A percentile compares a stretch with the other conserved stretches of the same genome.
phyloP scores from a whole-genome alignment of 345 rosid genomes.

The Mangifera indica region DNA sequence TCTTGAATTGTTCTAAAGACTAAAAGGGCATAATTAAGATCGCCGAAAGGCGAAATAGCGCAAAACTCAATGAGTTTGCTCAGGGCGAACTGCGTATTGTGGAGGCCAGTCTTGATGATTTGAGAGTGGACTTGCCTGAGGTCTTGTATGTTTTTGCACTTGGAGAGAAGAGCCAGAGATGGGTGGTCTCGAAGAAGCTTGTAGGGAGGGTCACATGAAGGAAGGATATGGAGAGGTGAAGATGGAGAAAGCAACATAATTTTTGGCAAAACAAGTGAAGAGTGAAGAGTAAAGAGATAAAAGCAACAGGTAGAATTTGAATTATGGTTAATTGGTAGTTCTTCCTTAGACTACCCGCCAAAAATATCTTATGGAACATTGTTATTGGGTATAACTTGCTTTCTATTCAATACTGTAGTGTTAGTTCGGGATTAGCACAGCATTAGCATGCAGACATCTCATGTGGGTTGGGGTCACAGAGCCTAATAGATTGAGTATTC shows the following conservation, averaged over 20 bases:
- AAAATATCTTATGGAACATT: too few species aligned
- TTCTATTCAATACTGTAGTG: too few species aligned
- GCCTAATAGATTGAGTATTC: too few species aligned
- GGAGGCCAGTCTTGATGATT: constrained; percentile 66
- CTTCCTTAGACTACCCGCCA: constrained; percentile 9
- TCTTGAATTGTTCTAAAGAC: constrained; percentile 51
- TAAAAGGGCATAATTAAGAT: constrained; percentile 52
- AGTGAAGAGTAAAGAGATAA: background rate
- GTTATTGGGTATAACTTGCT: too few species aligned
- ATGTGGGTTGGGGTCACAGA: too few species aligned
- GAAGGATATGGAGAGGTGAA: constrained; percentile 44
- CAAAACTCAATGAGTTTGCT: constrained; percentile 68
- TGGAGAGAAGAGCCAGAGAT: constrained; percentile 55
- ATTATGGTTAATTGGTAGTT: background rate
- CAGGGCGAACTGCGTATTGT: constrained; percentile 70
- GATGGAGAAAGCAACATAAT: constrained; percentile 31
- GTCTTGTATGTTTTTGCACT: constrained; percentile 45
- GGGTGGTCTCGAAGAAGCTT: constrained; percentile 54
- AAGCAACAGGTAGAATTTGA: background rate
- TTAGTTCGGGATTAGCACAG: too few species aligned
- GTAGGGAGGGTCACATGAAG: constrained; percentile 67
- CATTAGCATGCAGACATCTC: too few species aligned
- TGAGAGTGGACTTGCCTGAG: constrained; percentile 61
- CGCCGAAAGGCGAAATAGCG: constrained; percentile 56
- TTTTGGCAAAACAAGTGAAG: background rate